Percentiles rank a stretch among this genome's conserved stretches.
Conservation (phyloP, 257 asterid species). For the Voacanga thouarsii region DNA sequence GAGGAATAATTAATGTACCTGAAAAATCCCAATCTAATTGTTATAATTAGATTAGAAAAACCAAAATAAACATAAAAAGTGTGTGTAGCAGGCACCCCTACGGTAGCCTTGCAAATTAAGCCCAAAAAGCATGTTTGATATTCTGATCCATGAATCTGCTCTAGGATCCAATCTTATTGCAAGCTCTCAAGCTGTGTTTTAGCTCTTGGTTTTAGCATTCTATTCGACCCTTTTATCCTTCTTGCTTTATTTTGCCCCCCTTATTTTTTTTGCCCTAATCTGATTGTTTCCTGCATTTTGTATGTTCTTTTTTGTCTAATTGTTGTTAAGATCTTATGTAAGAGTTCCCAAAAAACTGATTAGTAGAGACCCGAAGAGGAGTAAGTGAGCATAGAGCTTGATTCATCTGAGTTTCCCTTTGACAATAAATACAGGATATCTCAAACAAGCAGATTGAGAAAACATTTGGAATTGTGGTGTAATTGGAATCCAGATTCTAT, state of each 20-base stretch:
- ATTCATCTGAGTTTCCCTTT: conserved; percentile 8
- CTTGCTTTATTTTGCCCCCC: neutral
- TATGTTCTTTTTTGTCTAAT: neutral
- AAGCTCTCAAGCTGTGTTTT: conserved; percentile 8
- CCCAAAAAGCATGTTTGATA: neutral
- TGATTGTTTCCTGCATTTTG: conserved; percentile 12
- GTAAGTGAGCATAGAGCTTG: conserved; percentile 5
- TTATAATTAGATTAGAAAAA: too few species aligned
- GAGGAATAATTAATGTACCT: too few species aligned
- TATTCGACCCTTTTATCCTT: conserved; percentile 10
- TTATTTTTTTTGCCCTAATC: conserved; percentile 9
- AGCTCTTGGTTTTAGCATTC: conserved; percentile 10
- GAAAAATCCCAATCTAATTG: too few species aligned
- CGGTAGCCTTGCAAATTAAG: neutral
- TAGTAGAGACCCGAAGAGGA: neutral
- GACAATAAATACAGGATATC: neutral
- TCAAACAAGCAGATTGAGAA: conserved; percentile 6
- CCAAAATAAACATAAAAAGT: too few species aligned
- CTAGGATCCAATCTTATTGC: neutral
- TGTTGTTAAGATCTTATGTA: conserved; percentile 1
- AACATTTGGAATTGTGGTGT: neutral
- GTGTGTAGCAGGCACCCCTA: too few species aligned
- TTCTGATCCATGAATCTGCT: conserved; percentile 3
- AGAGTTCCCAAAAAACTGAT: neutral
- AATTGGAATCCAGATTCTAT: conserved; percentile 1